Percentiles rank a stretch among this genome's conserved stretches.
These are phyloP conservation scores for Myxozyma lipomycoides DNA, from an alignment of 805 yeast genomes.

Conservation along the genomic window DNA sequence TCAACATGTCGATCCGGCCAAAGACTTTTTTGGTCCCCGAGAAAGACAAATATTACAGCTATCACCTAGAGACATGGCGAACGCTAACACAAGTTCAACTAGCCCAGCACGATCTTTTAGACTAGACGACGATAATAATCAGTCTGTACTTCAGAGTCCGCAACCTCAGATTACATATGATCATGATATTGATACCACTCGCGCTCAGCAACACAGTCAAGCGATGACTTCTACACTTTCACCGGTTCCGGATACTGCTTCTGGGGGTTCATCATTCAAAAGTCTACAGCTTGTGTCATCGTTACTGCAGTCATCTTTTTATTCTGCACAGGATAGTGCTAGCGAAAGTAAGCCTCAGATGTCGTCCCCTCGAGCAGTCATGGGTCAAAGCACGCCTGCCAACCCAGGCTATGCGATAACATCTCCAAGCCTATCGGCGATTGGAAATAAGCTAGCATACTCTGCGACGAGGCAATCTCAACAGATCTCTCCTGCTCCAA, in stretches of 20 bases:
- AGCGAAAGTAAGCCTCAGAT: too few relatives aligned
- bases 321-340: neutral
- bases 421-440: neutral
- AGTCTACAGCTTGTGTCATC: neutral
- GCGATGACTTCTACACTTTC: neutral
- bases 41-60: conserved; percentile 20
- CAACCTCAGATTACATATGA: neutral
- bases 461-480: too few relatives aligned
- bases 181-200: neutral
- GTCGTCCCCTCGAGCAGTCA: neutral
- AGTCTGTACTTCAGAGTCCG: neutral
- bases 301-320: neutral
- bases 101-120: neutral
- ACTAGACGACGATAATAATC: too few relatives aligned
- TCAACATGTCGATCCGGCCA: conserved; percentile 8
- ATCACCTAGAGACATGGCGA: conserved; percentile 5
- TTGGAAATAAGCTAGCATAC: neutral
- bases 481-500: neutral
- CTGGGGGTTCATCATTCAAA: neutral
- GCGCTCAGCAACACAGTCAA: neutral
- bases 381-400: neutral
- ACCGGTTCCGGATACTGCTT: neutral
- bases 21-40: conserved; percentile 20
- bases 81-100: neutral
- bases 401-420: neutral